Evolutionary conservation across 441 rosid species (phyloP).

Genomic region (Populus trichocarpa): DNA sequence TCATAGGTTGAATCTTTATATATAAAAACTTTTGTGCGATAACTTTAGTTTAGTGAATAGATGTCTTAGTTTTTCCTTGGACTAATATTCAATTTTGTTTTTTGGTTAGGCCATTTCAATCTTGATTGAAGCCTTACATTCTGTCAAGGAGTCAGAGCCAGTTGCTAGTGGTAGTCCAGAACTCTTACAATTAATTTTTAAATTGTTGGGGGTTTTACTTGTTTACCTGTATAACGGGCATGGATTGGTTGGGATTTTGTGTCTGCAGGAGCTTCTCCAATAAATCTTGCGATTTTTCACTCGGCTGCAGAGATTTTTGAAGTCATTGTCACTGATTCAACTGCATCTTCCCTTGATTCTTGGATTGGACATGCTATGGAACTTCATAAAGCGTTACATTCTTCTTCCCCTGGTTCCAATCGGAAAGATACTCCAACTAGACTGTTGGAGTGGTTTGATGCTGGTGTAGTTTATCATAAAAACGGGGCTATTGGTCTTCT

Average conservation of each 20-base stretch:
- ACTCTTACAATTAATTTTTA: slow-evolving; percentile 19
- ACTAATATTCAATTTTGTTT: slow-evolving; percentile 4
- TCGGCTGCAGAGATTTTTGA: slow-evolving; percentile 98
- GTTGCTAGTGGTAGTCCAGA: slow-evolving; percentile 54
- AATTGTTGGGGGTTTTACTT: slow-evolving; percentile 11
- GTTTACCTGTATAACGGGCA: slow-evolving; percentile 20
- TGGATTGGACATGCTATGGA: slow-evolving; percentile 91
- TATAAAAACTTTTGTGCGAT: too few species aligned
- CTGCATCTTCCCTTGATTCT: slow-evolving; percentile 72
- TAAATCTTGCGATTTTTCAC: slow-evolving; percentile 92
- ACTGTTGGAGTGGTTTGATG: slow-evolving; percentile 93
- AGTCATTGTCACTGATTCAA: slow-evolving; percentile 83
- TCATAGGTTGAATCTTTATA: neutral
- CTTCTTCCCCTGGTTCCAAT: slow-evolving; percentile 91
- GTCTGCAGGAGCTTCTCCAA: slow-evolving; percentile 80
- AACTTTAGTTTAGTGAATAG: neutral
- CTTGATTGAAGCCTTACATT: slow-evolving; percentile 86
- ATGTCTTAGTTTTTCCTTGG: slow-evolving; percentile 1
- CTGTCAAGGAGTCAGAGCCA: slow-evolving; percentile 75
- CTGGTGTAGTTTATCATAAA: slow-evolving; percentile 91
- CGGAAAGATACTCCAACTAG: slow-evolving; percentile 93
- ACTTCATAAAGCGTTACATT: slow-evolving; percentile 86
- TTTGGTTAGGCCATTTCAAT: slow-evolving; percentile 57
- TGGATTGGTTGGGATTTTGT: slow-evolving; percentile 29
- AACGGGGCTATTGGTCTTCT: slow-evolving; percentile 88